phyloP scores from a whole-genome alignment of 164 flowering plant species.

The Kalanchoe fedtschenkoi region DNA sequence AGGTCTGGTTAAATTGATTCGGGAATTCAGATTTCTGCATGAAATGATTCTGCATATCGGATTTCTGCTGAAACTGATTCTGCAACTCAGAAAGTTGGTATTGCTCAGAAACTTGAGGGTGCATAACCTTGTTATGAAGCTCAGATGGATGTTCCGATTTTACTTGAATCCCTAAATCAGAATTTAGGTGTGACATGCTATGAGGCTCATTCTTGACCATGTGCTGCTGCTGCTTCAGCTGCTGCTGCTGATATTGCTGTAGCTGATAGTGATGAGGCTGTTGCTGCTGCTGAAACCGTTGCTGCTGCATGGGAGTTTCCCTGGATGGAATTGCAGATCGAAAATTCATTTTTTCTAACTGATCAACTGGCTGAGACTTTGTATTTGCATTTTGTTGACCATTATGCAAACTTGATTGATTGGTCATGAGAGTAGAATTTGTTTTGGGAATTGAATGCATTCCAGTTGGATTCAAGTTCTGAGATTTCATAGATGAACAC shows the following conservation, averaged over 20 bases:
- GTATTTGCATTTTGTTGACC: conserved; percentile 29
- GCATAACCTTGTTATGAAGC: conserved; percentile 32
- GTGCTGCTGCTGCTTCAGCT: conserved; percentile 40
- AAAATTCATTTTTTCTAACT: conserved; percentile 37
- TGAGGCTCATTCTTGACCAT: conserved; percentile 37
- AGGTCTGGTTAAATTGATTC: conserved; percentile 1
- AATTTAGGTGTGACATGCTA: conserved; percentile 40
- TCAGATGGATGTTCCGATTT: conserved; percentile 46
- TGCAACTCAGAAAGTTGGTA: conserved; percentile 52
- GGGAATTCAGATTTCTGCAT: neutral
- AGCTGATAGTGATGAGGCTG: conserved; percentile 42
- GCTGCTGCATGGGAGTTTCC: conserved; percentile 35
- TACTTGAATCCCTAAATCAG: conserved; percentile 33
- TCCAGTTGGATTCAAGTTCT: conserved; percentile 30
- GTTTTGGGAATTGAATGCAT: conserved; percentile 39
- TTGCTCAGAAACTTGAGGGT: conserved; percentile 38
- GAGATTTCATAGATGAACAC: conserved; percentile 43
- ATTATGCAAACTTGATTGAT: conserved; percentile 37
- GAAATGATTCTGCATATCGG: conserved; percentile 8
- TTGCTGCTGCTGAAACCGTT: conserved; percentile 45
- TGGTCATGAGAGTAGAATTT: conserved; percentile 27
- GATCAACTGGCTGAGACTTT: conserved; percentile 40
- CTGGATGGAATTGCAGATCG: conserved; percentile 29
- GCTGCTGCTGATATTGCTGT: conserved; percentile 44
- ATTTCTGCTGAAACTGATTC: conserved; percentile 49